These are phyloP conservation scores for Diplodia sapinea DNA, from an alignment of 2,329 filamentous ascomycete genomes.

Conservation along the genomic window DNA sequence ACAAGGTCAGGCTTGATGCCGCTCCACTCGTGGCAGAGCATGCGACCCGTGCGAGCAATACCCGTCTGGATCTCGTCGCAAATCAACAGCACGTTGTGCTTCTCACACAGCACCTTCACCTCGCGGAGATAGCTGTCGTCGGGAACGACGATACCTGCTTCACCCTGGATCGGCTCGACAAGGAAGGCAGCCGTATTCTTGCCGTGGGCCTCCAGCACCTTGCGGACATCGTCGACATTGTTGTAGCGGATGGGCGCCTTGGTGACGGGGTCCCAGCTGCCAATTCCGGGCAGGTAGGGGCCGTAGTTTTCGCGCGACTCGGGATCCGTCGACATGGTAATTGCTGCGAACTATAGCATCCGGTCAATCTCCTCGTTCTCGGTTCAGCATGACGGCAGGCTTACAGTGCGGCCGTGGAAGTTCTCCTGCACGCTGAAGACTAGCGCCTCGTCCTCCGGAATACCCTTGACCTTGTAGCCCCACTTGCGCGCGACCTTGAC, in stretches of 20 bases:
- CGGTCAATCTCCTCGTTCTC: neutral
- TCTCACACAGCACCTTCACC: conserved; percentile 84
- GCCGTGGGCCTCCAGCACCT: conserved; percentile 78
- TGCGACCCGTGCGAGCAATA: conserved; percentile 90
- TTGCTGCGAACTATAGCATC: conserved; percentile 76
- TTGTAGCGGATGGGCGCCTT: conserved; percentile 83
- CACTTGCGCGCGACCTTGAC: conserved; percentile 97
- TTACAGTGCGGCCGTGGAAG: conserved; percentile 93
- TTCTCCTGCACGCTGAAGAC: conserved; percentile 87
- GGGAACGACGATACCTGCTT: conserved; percentile 95
- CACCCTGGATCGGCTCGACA: conserved; percentile 95
- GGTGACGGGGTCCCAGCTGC: conserved; percentile 76
- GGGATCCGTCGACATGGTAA: conserved; percentile 92
- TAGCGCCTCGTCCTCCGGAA: conserved; percentile 80
- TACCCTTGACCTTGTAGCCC: conserved; percentile 95
- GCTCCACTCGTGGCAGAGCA: conserved; percentile 94
- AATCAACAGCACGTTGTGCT: conserved; percentile 94
- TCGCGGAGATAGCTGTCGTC: conserved; percentile 84
- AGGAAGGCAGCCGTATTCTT: conserved; percentile 89
- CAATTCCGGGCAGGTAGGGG: conserved; percentile 89
- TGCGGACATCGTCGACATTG: conserved; percentile 79
- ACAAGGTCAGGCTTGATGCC: conserved; percentile 95
- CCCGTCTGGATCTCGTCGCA: conserved; percentile 99
- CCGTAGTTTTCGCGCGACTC: conserved; percentile 98
- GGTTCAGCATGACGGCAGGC: conserved; percentile 42